phyloP scores from a whole-genome alignment of 371 early-diverging fungal genomes.

The Mucor irregularis region DNA sequence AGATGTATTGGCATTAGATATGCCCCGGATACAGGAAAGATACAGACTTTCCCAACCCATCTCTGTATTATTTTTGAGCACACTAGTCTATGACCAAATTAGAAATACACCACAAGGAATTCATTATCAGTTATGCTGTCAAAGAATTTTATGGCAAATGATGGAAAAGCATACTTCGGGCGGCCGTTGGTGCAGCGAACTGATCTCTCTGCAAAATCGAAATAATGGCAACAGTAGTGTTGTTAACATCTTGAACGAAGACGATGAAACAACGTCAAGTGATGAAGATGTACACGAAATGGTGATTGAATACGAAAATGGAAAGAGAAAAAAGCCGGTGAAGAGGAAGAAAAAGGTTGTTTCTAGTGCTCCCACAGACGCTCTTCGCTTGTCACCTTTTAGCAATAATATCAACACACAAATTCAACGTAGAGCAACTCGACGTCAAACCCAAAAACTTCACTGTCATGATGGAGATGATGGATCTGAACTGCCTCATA shows the following conservation, averaged over 20 bases:
- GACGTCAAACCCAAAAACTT: constrained; percentile 17
- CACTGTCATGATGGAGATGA: constrained; percentile 22
- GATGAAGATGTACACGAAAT: constrained; percentile 12
- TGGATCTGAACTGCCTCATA: background rate
- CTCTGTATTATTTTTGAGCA: constrained; percentile 15
- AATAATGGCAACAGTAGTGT: background rate
- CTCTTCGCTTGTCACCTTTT: background rate
- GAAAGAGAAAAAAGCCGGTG: background rate
- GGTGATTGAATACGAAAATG: constrained; percentile 19
- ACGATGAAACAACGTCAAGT: constrained; percentile 10
- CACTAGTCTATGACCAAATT: background rate
- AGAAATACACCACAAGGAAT: background rate
- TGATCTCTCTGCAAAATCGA: constrained; percentile 2
- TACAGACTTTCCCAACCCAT: constrained; percentile 11
- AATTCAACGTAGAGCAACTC: constrained; percentile 6
- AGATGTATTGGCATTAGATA: constrained; percentile 2
- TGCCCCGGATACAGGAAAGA: constrained; percentile 17
- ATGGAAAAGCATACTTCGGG: constrained; percentile 14
- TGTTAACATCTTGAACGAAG: constrained; percentile 11
- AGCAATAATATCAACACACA: too few relatives aligned
- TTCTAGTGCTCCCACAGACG: too few relatives aligned
- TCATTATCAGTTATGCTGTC: constrained; percentile 9
- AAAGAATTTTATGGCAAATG: constrained; percentile 23
- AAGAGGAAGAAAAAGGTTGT: background rate
- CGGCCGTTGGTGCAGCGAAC: constrained; percentile 18